Conservation (phyloP, 306 rosid genomes). For the Hippophae rhamnoides region DNA sequence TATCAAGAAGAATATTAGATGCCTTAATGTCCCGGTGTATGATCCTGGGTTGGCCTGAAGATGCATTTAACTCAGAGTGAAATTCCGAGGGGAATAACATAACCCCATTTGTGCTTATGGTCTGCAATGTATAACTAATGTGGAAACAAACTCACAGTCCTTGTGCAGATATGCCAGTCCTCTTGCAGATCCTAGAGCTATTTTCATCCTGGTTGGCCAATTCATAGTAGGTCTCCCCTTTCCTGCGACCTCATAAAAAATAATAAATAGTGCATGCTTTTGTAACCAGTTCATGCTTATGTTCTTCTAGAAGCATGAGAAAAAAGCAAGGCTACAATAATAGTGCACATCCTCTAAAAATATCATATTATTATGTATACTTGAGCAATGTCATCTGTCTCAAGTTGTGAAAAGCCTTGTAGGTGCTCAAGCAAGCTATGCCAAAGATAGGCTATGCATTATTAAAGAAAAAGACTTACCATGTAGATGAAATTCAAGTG, state of each 20-base stretch:
- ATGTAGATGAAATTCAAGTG: conserved; percentile 53
- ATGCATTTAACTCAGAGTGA: conserved; percentile 12
- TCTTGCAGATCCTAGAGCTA: conserved; percentile 37
- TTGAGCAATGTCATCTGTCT: too few species aligned
- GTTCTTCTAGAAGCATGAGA: too few species aligned
- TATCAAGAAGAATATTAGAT: conserved; percentile 31
- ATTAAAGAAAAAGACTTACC: conserved; percentile 20
- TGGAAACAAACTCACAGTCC: conserved; percentile 26
- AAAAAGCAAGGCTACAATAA: too few species aligned
- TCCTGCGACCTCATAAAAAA: conserved; percentile 18
- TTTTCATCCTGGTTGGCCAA: conserved; percentile 28
- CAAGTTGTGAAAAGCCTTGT: too few species aligned
- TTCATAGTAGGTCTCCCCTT: conserved; percentile 23
- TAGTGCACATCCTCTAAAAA: too few species aligned
- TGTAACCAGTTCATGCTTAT: too few species aligned
- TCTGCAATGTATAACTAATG: background rate
- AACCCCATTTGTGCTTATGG: background rate
- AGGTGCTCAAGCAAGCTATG: too few species aligned
- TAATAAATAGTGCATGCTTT: background rate
- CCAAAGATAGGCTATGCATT: too few species aligned
- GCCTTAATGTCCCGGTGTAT: conserved; percentile 38
- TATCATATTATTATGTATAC: too few species aligned
- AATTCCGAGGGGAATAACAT: background rate
- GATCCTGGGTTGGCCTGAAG: conserved; percentile 36
- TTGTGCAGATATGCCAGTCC: conserved; percentile 38